A percentile compares a stretch with the other conserved stretches of the same genome.
phyloP scores from a whole-genome alignment of 257 asterid species.

The Oldenlandia corymbosa region DNA sequence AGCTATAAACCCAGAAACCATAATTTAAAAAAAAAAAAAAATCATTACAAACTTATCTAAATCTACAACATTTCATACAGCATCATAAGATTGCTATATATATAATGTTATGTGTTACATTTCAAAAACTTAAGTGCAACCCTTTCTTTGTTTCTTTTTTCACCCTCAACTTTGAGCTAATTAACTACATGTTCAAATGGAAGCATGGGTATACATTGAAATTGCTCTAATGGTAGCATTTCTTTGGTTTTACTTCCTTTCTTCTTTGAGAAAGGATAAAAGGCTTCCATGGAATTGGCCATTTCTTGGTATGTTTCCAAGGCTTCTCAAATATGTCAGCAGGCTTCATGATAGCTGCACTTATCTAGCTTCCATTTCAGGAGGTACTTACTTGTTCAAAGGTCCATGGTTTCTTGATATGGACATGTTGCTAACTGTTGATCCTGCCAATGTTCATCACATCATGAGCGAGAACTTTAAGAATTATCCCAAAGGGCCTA shows the following conservation, averaged over 20 bases:
- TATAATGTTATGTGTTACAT: no score
- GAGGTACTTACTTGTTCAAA: conserved; percentile 36
- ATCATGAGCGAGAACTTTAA: conserved; percentile 44
- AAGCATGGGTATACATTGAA: conserved; percentile 24
- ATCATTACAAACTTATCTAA: no score
- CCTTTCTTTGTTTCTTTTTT: no score
- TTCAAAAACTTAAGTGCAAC: no score
- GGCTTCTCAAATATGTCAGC: conserved; percentile 24
- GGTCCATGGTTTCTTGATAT: conserved; percentile 49
- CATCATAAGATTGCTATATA: no score
- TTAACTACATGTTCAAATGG: no score
- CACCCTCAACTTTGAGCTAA: no score
- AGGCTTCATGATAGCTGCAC: conserved; percentile 38
- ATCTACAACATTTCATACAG: no score
- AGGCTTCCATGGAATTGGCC: conserved; percentile 45
- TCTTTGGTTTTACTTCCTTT: conserved; percentile 31
- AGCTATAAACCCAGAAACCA: no score
- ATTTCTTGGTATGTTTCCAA: conserved; percentile 47
- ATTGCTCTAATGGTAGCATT: conserved; percentile 27
- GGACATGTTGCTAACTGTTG: conserved; percentile 44
- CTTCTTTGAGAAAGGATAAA: conserved; percentile 27
- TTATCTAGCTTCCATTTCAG: conserved; percentile 14
- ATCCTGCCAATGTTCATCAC: conserved; percentile 56
- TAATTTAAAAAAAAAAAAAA: no score
- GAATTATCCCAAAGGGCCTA: conserved; percentile 51